A percentile compares a stretch with the other conserved stretches of the same genome.
phyloP scores from a whole-genome alignment of 345 rosid species.

The Trapa bicornis region DNA sequence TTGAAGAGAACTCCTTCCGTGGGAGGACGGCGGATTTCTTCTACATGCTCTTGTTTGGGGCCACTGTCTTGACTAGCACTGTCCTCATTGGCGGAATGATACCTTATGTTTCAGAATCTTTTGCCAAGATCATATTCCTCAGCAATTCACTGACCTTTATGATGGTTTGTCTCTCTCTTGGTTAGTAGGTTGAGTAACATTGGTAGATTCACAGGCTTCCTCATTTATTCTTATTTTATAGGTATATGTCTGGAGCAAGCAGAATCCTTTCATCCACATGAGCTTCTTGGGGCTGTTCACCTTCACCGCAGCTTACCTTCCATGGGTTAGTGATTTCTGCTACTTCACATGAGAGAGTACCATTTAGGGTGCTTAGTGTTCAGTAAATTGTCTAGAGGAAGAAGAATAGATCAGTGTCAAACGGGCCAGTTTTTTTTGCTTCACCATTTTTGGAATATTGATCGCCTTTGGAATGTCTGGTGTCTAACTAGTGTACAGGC shows the following conservation, averaged over 20 bases:
- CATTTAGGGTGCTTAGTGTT: background rate
- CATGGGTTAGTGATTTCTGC: constrained; percentile 63
- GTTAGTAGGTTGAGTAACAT: constrained; percentile 1
- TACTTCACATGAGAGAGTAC: background rate
- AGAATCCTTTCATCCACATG: constrained; percentile 95
- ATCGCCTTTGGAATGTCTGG: background rate
- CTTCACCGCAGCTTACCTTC: constrained; percentile 88
- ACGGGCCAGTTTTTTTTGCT: background rate
- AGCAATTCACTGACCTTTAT: constrained; percentile 97
- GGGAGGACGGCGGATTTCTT: constrained; percentile 97
- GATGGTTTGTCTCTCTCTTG: constrained; percentile 53
- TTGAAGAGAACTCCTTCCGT: constrained; percentile 94
- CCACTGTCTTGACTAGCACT: constrained; percentile 70
- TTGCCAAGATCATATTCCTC: constrained; percentile 86
- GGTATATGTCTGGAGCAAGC: constrained; percentile 99
- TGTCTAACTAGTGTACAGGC: background rate
- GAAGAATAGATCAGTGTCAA: background rate
- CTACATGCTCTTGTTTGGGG: constrained; percentile 95
- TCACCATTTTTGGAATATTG: background rate
- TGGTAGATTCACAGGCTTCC: constrained; percentile 2
- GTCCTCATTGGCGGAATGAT: constrained; percentile 92
- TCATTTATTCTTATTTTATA: constrained; percentile 10
- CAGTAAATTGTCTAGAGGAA: background rate
- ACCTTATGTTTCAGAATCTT: constrained; percentile 80
- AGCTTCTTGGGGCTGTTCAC: constrained; percentile 94